Conservation (phyloP, 352 stramenopile species). For the Phytophthora europaea region DNA sequence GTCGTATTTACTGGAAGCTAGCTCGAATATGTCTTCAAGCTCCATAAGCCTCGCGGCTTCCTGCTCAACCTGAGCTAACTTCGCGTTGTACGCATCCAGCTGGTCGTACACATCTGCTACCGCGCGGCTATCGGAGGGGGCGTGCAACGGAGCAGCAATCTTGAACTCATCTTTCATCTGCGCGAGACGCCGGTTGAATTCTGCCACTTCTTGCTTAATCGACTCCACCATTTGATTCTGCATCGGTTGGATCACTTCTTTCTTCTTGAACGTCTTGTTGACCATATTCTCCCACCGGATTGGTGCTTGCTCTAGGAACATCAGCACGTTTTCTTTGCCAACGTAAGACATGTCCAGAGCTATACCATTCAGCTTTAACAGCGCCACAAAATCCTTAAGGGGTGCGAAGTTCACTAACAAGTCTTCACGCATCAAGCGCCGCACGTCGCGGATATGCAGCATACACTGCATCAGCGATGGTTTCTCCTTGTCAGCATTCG, state of each 20-base stretch:
- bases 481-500: slow-evolving; percentile 56
- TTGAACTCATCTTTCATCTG: slow-evolving; percentile 76
- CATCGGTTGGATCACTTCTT: slow-evolving; percentile 91
- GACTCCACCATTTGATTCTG: slow-evolving; percentile 91
- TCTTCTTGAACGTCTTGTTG: slow-evolving; percentile 95
- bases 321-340: slow-evolving; percentile 82
- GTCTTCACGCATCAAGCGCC: slow-evolving; percentile 86
- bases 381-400: slow-evolving; percentile 79
- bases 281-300: slow-evolving; percentile 94
- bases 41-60: slow-evolving; percentile 89
- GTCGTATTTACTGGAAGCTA: slow-evolving; percentile 85
- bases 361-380: slow-evolving; percentile 92
- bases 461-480: slow-evolving; percentile 89
- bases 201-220: slow-evolving; percentile 74
- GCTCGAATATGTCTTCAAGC: slow-evolving; percentile 96
- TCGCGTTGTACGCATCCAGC: slow-evolving; percentile 89
- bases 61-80: slow-evolving; percentile 82
- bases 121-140: slow-evolving; percentile 27
- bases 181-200: slow-evolving; percentile 82
- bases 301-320: slow-evolving; percentile 90
- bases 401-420: slow-evolving; percentile 78
- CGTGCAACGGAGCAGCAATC: slow-evolving; percentile 61
- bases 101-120: slow-evolving; percentile 86
- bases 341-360: slow-evolving; percentile 90
- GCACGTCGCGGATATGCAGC: slow-evolving; percentile 91